A percentile compares a stretch with the other conserved stretches of the same genome.
phyloP scores from a whole-genome alignment of 2,329 filamentous ascomycete genomes.

The Colletotrichum falcatum region DNA sequence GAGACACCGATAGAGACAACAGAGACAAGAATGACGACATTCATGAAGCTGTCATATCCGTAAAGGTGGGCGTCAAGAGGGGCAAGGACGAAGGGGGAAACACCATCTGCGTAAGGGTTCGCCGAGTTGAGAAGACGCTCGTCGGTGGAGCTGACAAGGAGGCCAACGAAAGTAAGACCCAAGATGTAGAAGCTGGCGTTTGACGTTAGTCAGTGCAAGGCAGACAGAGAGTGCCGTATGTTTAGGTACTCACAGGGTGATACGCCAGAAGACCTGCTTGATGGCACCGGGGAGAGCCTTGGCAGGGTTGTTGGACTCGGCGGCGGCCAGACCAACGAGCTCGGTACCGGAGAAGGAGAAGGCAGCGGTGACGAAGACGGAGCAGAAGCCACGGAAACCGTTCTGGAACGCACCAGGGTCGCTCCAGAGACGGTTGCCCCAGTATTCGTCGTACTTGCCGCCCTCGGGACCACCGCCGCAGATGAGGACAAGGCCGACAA shows the following conservation, averaged over 20 bases:
- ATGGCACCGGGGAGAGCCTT: conserved; percentile 81
- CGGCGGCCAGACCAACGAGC: conserved; percentile 76
- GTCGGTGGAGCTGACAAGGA: conserved; percentile 59
- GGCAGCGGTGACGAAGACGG: conserved; percentile 76
- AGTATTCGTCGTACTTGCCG: conserved; percentile 55
- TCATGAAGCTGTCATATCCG: conserved; percentile 65
- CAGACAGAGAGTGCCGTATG: neutral
- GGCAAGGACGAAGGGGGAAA: conserved; percentile 41
- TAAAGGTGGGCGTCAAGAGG: conserved; percentile 57
- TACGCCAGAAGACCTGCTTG: conserved; percentile 76
- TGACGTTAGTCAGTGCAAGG: conserved; percentile 25
- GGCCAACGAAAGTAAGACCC: conserved; percentile 61
- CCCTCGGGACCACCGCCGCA: conserved; percentile 66
- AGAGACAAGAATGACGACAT: conserved; percentile 65
- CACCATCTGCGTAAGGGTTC: conserved; percentile 56
- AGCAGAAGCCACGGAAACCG: conserved; percentile 77
- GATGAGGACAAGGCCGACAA: conserved; percentile 68
- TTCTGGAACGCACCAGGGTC: conserved; percentile 69
- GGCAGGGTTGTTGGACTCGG: conserved; percentile 74
- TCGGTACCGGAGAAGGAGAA: conserved; percentile 78
- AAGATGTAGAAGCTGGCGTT: conserved; percentile 57
- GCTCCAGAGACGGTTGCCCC: conserved; percentile 58
- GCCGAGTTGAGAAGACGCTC: conserved; percentile 56
- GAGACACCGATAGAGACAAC: conserved; percentile 68
- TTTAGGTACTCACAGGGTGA: conserved; percentile 52